Percentiles rank a stretch among this genome's conserved stretches.
phyloP scores from a whole-genome alignment of 2,329 filamentous ascomycete genomes.

The Aspergillus brasiliensis region DNA sequence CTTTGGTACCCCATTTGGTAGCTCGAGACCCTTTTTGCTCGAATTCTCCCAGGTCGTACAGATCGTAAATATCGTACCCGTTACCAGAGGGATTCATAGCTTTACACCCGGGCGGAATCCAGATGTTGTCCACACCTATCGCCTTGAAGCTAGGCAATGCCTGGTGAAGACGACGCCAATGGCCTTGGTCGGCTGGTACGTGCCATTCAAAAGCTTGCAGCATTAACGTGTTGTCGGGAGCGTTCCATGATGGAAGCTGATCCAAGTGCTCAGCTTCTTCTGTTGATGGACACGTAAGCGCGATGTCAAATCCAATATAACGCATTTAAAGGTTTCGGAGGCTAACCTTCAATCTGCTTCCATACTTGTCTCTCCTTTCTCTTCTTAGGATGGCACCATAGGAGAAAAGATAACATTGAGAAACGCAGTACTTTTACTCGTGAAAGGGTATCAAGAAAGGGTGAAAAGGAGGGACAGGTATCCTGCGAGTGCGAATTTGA shows the following conservation, averaged over 20 bases:
- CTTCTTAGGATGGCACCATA: conserved; percentile 13
- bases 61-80: conserved; percentile 70
- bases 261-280: conserved; percentile 28
- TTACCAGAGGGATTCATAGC: conserved; percentile 63
- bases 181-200: conserved; percentile 60
- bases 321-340: background rate
- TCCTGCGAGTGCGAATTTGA: background rate
- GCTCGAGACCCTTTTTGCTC: conserved; percentile 64
- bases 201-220: conserved; percentile 77
- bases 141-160: conserved; percentile 58
- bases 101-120: conserved; percentile 74
- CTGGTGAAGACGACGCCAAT: conserved; percentile 61
- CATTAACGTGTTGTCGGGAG: conserved; percentile 52
- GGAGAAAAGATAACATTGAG: conserved; percentile 15
- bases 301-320: background rate
- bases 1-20: conserved; percentile 71
- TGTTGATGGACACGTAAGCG: conserved; percentile 10
- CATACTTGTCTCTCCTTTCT: conserved; percentile 20
- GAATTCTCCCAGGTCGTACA: conserved; percentile 72
- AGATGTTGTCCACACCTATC: conserved; percentile 64
- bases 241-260: conserved; percentile 33
- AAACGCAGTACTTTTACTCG: background rate
- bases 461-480: background rate
- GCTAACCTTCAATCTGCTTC: conserved; percentile 29
- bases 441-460: background rate